Percentiles rank a stretch among this genome's conserved stretches.
Evolutionary conservation across 352 stramenopile genomes (phyloP).

Genomic region (Phytophthora foliorum): DNA sequence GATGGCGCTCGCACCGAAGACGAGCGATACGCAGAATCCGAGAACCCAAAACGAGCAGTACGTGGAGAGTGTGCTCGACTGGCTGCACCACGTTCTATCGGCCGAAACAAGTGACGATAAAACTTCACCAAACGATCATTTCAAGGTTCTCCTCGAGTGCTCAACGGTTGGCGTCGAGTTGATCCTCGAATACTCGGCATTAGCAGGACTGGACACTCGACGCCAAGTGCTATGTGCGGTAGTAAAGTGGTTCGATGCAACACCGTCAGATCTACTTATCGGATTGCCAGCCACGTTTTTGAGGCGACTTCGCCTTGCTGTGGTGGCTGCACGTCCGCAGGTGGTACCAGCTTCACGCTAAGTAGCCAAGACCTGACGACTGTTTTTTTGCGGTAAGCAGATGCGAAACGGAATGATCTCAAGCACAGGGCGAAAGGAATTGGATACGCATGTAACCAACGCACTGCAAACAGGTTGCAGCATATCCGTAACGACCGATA

Average conservation of each 20-base stretch:
- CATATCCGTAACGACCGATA: constrained; percentile 23
- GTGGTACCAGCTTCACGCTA: background rate
- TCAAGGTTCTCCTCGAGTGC: constrained; percentile 21
- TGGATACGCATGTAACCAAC: too few relatives aligned
- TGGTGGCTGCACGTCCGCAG: constrained; percentile 35
- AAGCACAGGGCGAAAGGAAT: too few relatives aligned
- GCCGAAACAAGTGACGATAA: constrained; percentile 4
- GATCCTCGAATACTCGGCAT: constrained; percentile 21
- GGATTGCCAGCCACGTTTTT: constrained; percentile 33
- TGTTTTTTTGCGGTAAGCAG: background rate
- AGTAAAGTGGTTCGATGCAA: constrained; percentile 37
- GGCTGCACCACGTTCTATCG: constrained; percentile 36
- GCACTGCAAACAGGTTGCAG: too few relatives aligned
- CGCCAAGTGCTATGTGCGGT: constrained; percentile 23
- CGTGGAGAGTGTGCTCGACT: constrained; percentile 25
- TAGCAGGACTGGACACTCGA: background rate
- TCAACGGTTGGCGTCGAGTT: constrained; percentile 31
- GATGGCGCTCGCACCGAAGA: constrained; percentile 10
- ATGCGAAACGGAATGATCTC: background rate
- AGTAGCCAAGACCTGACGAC: background rate
- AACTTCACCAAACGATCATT: constrained; percentile 18
- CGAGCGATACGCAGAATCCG: constrained; percentile 1
- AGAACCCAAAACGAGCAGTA: constrained; percentile 16
- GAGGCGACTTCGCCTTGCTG: constrained; percentile 37
- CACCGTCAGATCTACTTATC: constrained; percentile 15